phyloP scores from a whole-genome alignment of 345 rosid genomes.

The Psidium friedrichsthalianum region DNA sequence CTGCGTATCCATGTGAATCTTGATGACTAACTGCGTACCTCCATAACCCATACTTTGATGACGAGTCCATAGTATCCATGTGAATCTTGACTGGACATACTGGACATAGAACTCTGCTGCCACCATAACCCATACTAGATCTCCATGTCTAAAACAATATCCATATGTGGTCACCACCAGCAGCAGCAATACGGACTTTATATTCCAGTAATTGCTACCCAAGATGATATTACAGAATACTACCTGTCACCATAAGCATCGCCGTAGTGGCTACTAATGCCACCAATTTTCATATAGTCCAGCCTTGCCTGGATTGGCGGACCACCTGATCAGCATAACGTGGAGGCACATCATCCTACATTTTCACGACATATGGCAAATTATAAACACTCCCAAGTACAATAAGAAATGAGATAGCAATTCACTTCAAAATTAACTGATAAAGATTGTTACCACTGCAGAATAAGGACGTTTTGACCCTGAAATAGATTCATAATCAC shows the following conservation, averaged over 20 bases:
- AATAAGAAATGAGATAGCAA: background rate
- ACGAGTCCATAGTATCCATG: constrained; percentile 68
- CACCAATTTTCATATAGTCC: constrained; percentile 67
- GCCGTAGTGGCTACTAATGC: constrained; percentile 56
- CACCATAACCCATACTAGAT: constrained; percentile 65
- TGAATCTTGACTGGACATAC: constrained; percentile 40
- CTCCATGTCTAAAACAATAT: constrained; percentile 55
- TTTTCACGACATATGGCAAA: background rate
- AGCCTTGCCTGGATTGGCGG: constrained; percentile 86
- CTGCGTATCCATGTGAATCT: background rate
- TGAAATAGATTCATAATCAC: constrained; percentile 76
- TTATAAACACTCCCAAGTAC: background rate
- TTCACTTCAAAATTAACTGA: background rate
- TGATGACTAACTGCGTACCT: constrained; percentile 19
- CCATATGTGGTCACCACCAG: background rate
- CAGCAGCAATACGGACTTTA: background rate
- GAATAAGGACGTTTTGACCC: constrained; percentile 89
- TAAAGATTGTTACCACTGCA: constrained; percentile 39
- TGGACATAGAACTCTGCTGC: constrained; percentile 64
- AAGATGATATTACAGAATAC: constrained; percentile 1
- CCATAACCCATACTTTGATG: constrained; percentile 81
- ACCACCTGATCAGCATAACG: constrained; percentile 60
- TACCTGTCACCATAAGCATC: constrained; percentile 87
- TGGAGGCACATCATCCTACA: constrained; percentile 79
- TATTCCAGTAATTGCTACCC: background rate